Evolutionary conservation across 2,329 filamentous ascomycete genomes (phyloP).

Genomic region (Zymoseptoria pseudotritici): DNA sequence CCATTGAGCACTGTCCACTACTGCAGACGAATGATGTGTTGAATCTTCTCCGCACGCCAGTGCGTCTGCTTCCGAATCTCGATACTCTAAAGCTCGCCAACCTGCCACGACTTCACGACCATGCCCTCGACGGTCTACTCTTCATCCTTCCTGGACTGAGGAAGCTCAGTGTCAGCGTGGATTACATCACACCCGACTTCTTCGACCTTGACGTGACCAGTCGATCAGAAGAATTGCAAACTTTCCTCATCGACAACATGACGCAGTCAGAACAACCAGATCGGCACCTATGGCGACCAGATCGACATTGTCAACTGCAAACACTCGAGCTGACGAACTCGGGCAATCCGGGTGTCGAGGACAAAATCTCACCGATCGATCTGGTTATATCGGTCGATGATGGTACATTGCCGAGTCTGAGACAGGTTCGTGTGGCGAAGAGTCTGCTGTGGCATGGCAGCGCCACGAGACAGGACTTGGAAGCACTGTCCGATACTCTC

Average conservation of each 20-base stretch:
- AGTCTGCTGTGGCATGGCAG: constrained; percentile 34
- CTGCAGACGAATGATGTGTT: constrained; percentile 32
- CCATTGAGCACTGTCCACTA: constrained; percentile 38
- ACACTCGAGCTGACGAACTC: constrained; percentile 35
- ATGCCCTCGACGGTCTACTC: constrained; percentile 36
- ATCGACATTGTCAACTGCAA: constrained; percentile 26
- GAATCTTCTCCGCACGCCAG: constrained; percentile 30
- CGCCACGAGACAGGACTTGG: constrained; percentile 29
- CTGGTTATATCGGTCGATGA: constrained; percentile 36
- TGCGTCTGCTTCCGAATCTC: constrained; percentile 24
- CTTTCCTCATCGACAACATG: background rate
- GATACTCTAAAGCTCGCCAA: constrained; percentile 34
- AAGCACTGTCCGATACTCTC: constrained; percentile 34
- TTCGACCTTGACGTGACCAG: constrained; percentile 27
- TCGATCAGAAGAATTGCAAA: constrained; percentile 1
- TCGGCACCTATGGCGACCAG: constrained; percentile 2
- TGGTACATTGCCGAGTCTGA: constrained; percentile 33
- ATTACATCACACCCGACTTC: constrained; percentile 38
- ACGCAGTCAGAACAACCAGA: background rate
- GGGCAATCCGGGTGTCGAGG: constrained; percentile 29
- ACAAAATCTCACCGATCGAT: constrained; percentile 36
- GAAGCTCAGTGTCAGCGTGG: constrained; percentile 37
- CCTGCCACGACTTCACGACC: constrained; percentile 33
- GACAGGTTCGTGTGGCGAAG: constrained; percentile 32
- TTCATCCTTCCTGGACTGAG: constrained; percentile 34